Evolutionary conservation across 2,329 filamentous ascomycete genomes (phyloP), one percentile per base, ranked within the genome.

Genomic region (Microdochium nivale): DNA sequence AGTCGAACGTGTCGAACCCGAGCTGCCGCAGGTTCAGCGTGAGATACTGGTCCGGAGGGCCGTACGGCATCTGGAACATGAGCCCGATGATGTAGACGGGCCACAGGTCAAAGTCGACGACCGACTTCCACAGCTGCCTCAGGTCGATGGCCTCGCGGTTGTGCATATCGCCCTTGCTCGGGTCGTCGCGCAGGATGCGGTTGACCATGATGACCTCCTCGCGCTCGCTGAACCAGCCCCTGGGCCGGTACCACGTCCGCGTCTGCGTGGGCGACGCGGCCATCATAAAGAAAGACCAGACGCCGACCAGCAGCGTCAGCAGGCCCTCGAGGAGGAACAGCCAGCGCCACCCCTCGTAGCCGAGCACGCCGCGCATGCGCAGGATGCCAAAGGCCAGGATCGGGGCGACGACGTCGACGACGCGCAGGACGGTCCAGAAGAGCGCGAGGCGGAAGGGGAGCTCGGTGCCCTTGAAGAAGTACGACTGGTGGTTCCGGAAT

Each of bases 151-250:
- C 70, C 58, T 79, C 69, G 16, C 80, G 70, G 58, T 83, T 83
- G 62, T 83, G 77, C 77, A 84, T 82, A 54, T 80, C 77, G 10
- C 77, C 77, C 59, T 81, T 81, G 52, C 71, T 75, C 1, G 81
- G 81, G 52, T 84, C 82, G 53, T 86, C 82, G 1, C 82, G 75
- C 4, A 75, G 67, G 10, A 80, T 68, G 1, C 81, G 70, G 56
- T 84, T 85, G 25, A 85, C 79, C 54, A 84, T 75, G 57, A 85
- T 85, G 49, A 70, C 70, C 58, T 85, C 80, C 53, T 84, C 82
- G 2, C 73, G 73, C 46, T 83, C 78, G 2, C 60, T 77, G 62
- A 85, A 86, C 78, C 80, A 86, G 1, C 81, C 82, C 50, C 77
- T 75, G 11, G 78, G 79, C 11, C 79, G 74, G 58, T 79, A 79